Evolutionary conservation across 768 basidiomycete genomes (phyloP), one percentile per base, ranked within the genome.

Genomic region (Kwoniella bestiolae): DNA sequence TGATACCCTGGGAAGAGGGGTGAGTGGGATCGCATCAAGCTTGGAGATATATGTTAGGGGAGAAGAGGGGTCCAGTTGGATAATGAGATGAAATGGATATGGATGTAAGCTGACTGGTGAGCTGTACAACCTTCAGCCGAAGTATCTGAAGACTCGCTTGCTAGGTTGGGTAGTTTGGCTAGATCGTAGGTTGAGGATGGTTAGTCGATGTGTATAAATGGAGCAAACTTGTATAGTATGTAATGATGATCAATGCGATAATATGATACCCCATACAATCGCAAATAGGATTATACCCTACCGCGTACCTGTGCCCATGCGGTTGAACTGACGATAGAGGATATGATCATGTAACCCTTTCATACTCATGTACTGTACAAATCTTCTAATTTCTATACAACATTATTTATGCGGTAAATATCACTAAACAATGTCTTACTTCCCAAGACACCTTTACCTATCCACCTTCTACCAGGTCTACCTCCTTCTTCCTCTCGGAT

Each of bases 121-220:
- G n/a, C 14, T 41, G 14, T 56, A 60, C 64, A 58, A 60, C 9
- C 32, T 50, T 9, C 28, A 76, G 74, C 77, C 28, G 82, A 82
- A 60, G 72, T 75, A n/a, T 79, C 77, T 51, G 84, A 84, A 71
- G 83, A 83, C 61, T 81, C 80, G 7, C 66, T 84, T 31, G 78
- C 83, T 28, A 65, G 83, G 52, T 61, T 81, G 32, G 83, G 80
- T 14, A 79, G 78, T 55, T 53, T 77, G 45, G 65, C 76, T 16
- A 53, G 62, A 56, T 56, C 63, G 21, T 58, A 49, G 32, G 3
- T 25, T 8, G n/a, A n/a, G n/a, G n/a, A n/a, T n/a, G 28, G 23
- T 16, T 52, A 41, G 5, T 41, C 38, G 38, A 41, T 41, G 38
- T 41, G 38, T 41, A 41, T 41, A 41, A 14, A 41, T n/a, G n/a